A percentile compares a stretch with the other conserved stretches of the same genome.
Evolutionary conservation across 345 rosid genomes (phyloP).

Genomic region (Gossypioides kirkii): DNA sequence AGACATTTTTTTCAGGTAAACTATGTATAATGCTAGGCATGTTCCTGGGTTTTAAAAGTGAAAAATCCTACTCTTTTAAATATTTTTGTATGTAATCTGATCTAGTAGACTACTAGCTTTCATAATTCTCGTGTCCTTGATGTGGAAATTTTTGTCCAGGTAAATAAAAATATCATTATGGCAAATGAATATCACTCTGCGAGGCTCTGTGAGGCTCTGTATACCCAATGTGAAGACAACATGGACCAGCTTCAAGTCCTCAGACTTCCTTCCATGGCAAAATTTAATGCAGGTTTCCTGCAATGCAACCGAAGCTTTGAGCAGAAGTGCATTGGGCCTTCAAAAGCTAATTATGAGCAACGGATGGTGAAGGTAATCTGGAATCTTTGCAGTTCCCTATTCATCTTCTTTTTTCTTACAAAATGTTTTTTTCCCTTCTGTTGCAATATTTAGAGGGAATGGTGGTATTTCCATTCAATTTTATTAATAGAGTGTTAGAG

Average conservation of each 20-base stretch:
- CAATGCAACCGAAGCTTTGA: conserved; percentile 92
- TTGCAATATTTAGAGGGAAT: not conserved
- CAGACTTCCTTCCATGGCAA: conserved; percentile 98
- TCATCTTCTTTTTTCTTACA: not conserved
- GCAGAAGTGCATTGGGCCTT: conserved; percentile 82
- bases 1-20: not conserved
- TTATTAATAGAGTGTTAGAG: not conserved
- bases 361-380: conserved; percentile 78
- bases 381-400: not conserved
- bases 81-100: not conserved
- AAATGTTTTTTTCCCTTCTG: not conserved
- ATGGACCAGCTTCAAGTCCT: conserved; percentile 99
- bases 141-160: conserved; percentile 42
- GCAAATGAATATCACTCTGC: conserved; percentile 80
- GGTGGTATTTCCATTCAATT: not conserved
- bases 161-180: conserved; percentile 54
- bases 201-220: conserved; percentile 78
- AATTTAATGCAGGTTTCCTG: conserved; percentile 88
- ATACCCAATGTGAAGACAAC: conserved; percentile 80
- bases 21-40: not conserved
- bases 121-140: not conserved
- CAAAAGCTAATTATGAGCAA: conserved; percentile 69
- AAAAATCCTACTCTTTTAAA: not conserved
- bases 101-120: not conserved
- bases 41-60: not conserved